Evolutionary conservation across 192 early-diverging fungal species (phyloP).

Genomic region (Backusella circina): DNA sequence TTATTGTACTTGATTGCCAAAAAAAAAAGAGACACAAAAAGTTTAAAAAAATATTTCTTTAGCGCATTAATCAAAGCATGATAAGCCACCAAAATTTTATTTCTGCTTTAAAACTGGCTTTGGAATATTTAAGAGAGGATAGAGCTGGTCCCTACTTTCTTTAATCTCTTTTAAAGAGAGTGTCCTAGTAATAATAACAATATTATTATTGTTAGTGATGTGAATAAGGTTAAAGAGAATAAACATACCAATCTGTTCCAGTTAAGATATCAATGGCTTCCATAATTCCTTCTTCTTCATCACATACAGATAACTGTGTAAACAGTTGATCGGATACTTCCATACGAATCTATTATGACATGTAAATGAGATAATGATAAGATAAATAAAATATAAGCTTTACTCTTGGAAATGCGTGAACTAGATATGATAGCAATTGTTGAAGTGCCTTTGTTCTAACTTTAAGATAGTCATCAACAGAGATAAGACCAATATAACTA

Average conservation of each 20-base stretch:
- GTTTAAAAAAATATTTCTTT: neutral
- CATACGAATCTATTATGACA: constrained; percentile 56
- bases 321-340: constrained; percentile 71
- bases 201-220: neutral
- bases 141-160: constrained; percentile 39
- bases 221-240: constrained; percentile 1
- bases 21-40: constrained; percentile 3
- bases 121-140: constrained; percentile 23
- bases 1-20: neutral
- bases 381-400: constrained; percentile 6
- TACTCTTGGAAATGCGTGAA: constrained; percentile 76
- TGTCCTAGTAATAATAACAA: constrained; percentile 32
- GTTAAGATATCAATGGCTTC: constrained; percentile 61
- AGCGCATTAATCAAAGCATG: neutral
- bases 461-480: constrained; percentile 23
- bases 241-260: constrained; percentile 62
- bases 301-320: constrained; percentile 52
- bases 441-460: constrained; percentile 50
- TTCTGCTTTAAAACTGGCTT: constrained; percentile 9
- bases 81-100: constrained; percentile 15
- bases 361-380: neutral
- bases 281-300: constrained; percentile 38
- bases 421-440: constrained; percentile 59
- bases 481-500: constrained; percentile 17
- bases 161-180: constrained; percentile 40